phyloP scores from a whole-genome alignment of 169 alveolate species.

The Plasmodium sp. region DNA sequence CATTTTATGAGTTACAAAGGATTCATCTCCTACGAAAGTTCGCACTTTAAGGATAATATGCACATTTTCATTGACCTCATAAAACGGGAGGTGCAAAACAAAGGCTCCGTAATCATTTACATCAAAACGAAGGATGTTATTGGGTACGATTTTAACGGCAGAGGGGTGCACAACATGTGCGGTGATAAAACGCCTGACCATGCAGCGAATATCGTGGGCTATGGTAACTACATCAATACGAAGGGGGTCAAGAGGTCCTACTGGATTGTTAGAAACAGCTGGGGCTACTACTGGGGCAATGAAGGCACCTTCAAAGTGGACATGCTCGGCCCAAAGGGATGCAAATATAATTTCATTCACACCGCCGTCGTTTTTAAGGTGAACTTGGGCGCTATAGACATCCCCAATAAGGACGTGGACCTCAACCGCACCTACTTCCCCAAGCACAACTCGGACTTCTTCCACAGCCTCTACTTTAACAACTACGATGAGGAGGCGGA shows the following conservation, averaged over 20 bases:
- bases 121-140: constrained; percentile 68
- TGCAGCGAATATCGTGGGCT: constrained; percentile 75
- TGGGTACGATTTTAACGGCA: constrained; percentile 74
- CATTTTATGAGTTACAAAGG: background rate
- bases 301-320: constrained; percentile 74
- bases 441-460: constrained; percentile 2
- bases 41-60: background rate
- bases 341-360: constrained; percentile 48
- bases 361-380: constrained; percentile 20
- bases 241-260: constrained; percentile 48
- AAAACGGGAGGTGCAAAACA: constrained; percentile 68
- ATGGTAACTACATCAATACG: constrained; percentile 67
- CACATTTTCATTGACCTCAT: constrained; percentile 39
- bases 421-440: background rate
- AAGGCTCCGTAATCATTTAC: constrained; percentile 76
- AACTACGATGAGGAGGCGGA: constrained; percentile 12
- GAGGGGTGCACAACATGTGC: constrained; percentile 62
- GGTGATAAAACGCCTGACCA: constrained; percentile 65
- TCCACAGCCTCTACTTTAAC: background rate
- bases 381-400: constrained; percentile 18
- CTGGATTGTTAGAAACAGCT: constrained; percentile 65
- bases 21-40: constrained; percentile 3
- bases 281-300: constrained; percentile 77
- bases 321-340: constrained; percentile 45
- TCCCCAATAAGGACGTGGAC: background rate